Evolutionary conservation across 2,329 filamentous ascomycete genomes (phyloP).

Genomic region (Helotiales sp.): DNA sequence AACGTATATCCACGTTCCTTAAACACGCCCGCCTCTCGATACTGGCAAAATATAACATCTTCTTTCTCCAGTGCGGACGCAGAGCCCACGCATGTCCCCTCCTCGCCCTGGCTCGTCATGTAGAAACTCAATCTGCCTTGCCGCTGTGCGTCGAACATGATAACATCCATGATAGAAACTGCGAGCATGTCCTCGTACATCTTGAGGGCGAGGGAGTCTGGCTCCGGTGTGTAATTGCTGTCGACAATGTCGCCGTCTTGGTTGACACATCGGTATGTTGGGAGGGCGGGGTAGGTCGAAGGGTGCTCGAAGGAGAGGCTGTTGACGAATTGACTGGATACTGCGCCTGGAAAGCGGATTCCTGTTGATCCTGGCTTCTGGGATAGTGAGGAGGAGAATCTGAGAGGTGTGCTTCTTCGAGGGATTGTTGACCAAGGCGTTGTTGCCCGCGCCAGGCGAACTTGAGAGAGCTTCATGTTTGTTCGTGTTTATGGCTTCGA

Average conservation of each 20-base stretch:
- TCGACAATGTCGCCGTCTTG: conserved; percentile 87
- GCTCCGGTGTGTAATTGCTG: conserved; percentile 63
- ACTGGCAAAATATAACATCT: conserved; percentile 93
- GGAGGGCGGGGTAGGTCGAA: conserved; percentile 73
- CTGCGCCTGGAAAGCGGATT: conserved; percentile 79
- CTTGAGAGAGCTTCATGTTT: conserved; percentile 21
- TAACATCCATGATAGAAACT: conserved; percentile 86
- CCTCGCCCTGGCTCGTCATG: conserved; percentile 69
- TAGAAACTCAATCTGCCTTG: conserved; percentile 75
- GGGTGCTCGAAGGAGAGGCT: conserved; percentile 78
- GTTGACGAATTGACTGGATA: conserved; percentile 91
- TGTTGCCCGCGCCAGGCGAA: conserved; percentile 8
- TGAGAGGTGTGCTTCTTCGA: not conserved
- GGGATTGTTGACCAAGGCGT: not conserved
- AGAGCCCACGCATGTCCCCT: conserved; percentile 89
- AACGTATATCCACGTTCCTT: conserved; percentile 86
- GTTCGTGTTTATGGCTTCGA: not conserved
- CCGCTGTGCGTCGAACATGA: conserved; percentile 97
- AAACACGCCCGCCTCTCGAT: conserved; percentile 91
- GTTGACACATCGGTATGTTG: conserved; percentile 91
- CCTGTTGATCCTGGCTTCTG: conserved; percentile 30
- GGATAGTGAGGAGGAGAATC: conserved; percentile 23
- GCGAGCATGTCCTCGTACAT: conserved; percentile 64
- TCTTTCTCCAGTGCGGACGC: conserved; percentile 81
- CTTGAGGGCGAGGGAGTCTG: conserved; percentile 36